Evolutionary conservation across 768 basidiomycete genomes (phyloP).

Genomic region (Naematelia encephala): DNA sequence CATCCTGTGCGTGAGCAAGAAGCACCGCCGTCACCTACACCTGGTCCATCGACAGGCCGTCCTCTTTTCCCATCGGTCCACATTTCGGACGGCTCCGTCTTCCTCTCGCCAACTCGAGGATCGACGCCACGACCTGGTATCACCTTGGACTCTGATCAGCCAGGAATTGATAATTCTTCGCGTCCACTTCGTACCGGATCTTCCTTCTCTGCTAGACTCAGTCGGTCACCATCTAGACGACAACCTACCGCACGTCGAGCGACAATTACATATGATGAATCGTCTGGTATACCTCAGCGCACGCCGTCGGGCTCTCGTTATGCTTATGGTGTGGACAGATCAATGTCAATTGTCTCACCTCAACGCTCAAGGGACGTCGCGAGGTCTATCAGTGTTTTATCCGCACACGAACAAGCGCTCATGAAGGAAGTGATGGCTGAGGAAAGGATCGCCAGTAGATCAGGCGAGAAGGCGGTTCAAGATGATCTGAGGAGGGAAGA

Average conservation of each 20-base stretch:
- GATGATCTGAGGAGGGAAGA: background rate
- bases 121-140: background rate
- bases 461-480: background rate
- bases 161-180: background rate
- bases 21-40: background rate
- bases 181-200: background rate
- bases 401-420: conserved; percentile 17
- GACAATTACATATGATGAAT: background rate
- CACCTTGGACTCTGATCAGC: background rate
- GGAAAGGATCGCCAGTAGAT: conserved; percentile 14
- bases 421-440: conserved; percentile 28
- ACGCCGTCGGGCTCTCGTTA: background rate
- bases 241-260: conserved; percentile 10
- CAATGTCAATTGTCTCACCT: conserved; percentile 3
- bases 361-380: background rate
- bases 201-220: conserved; percentile 13
- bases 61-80: background rate
- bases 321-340: background rate
- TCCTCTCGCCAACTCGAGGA: conserved; percentile 5
- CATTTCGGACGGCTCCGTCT: background rate
- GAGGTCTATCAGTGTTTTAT: conserved; percentile 2
- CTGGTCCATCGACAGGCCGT: background rate
- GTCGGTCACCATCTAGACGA: conserved; percentile 24
- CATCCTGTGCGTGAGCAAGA: background rate
- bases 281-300: background rate